Evolutionary conservation across 2,329 filamentous ascomycete genomes (phyloP).

Genomic region (Aspergillus fumigatus): DNA sequence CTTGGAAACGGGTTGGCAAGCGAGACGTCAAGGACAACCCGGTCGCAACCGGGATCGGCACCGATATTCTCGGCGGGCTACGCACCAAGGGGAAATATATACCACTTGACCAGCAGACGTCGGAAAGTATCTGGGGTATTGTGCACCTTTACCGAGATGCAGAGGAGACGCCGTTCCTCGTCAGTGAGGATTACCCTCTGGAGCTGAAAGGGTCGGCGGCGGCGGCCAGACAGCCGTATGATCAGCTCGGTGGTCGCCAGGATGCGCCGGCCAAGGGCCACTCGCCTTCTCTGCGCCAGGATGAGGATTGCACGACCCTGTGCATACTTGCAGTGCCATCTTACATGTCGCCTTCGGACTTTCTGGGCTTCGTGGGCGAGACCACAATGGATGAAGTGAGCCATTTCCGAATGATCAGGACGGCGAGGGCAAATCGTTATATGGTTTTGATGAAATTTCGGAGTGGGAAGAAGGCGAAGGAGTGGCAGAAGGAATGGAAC

Average conservation of each 20-base stretch:
- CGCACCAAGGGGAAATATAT: slow-evolving; percentile 79
- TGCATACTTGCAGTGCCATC: slow-evolving; percentile 93
- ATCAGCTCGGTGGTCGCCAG: slow-evolving; percentile 20
- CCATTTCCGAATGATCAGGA: slow-evolving; percentile 93
- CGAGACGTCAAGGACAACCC: slow-evolving; percentile 29
- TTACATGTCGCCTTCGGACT: slow-evolving; percentile 86
- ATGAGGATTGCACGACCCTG: slow-evolving; percentile 72
- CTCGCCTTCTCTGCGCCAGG: slow-evolving; percentile 13
- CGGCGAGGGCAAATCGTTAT: slow-evolving; percentile 81
- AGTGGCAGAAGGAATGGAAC: slow-evolving; percentile 84
- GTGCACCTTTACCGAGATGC: slow-evolving; percentile 90
- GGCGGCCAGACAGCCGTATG: slow-evolving; percentile 25
- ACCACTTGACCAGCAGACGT: slow-evolving; percentile 64
- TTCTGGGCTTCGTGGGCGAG: slow-evolving; percentile 87
- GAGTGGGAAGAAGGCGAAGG: slow-evolving; percentile 65
- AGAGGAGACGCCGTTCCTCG: slow-evolving; percentile 63
- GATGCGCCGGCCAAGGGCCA: slow-evolving; percentile 9
- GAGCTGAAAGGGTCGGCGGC: slow-evolving; percentile 36
- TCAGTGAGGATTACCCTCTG: slow-evolving; percentile 43
- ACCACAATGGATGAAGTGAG: slow-evolving; percentile 80
- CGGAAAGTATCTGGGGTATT: slow-evolving; percentile 83
- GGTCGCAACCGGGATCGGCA: slow-evolving; percentile 46
- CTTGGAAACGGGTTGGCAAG: slow-evolving; percentile 19
- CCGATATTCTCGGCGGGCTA: slow-evolving; percentile 56
- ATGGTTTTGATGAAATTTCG: slow-evolving; percentile 95